phyloP scores from a whole-genome alignment of 2,329 filamentous ascomycete genomes.

The Sporothrix phasma region DNA sequence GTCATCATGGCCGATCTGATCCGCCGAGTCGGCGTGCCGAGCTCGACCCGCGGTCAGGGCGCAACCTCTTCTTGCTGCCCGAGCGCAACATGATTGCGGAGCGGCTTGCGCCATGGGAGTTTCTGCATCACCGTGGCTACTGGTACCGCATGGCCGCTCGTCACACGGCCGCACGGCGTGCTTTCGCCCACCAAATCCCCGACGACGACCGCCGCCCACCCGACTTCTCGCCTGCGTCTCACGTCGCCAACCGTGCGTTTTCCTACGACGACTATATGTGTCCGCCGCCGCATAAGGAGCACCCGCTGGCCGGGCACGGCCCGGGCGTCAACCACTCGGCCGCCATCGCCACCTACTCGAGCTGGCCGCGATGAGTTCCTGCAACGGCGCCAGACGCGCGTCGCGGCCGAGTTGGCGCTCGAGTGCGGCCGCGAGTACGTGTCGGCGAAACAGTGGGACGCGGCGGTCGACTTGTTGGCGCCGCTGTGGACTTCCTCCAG shows the following conservation, averaged over 20 bases:
- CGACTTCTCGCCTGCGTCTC: conserved; percentile 36
- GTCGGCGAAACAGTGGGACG: conserved; percentile 40
- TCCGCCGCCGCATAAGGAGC: conserved; percentile 51
- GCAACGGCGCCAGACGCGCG: conserved; percentile 41
- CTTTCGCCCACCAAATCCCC: conserved; percentile 45
- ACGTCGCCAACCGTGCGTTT: conserved; percentile 41
- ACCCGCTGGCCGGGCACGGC: conserved; percentile 31
- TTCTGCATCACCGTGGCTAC: conserved; percentile 56
- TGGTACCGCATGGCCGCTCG: conserved; percentile 54
- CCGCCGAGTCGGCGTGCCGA: conserved; percentile 43
- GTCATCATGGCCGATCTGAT: conserved; percentile 52
- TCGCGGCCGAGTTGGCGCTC: conserved; percentile 46
- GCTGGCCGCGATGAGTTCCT: conserved; percentile 45
- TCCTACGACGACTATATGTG: conserved; percentile 59
- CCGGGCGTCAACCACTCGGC: conserved; percentile 44
- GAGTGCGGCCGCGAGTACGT: conserved; percentile 48
- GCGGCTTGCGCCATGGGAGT: conserved; percentile 51
- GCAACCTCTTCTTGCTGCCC: conserved; percentile 41
- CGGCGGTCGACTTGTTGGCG: conserved; percentile 42
- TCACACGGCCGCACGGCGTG: conserved; percentile 44
- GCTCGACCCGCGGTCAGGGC: conserved; percentile 33
- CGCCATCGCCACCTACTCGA: conserved; percentile 45
- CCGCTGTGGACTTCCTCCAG: conserved; percentile 38
- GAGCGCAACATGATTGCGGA: conserved; percentile 51
- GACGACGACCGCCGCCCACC: conserved; percentile 48